These are phyloP conservation scores for Mucor piriformis DNA, from an alignment of 371 early-diverging fungal species.

Conservation along the genomic window DNA sequence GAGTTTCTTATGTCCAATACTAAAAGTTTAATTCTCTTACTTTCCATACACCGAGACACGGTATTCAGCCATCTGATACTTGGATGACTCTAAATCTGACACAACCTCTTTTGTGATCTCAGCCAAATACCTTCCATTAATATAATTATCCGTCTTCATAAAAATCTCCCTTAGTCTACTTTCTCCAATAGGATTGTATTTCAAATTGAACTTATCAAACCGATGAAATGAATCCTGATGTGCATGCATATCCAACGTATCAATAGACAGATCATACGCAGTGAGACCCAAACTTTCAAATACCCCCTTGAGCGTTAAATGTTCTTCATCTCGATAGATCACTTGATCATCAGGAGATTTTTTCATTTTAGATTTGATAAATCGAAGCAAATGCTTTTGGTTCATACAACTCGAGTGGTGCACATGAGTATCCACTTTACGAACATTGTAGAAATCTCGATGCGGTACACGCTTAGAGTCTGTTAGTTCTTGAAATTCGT, in stretches of 20 bases:
- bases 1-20: no score
- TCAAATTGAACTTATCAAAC: slow-evolving; percentile 97
- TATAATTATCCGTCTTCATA: slow-evolving; percentile 96
- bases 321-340: slow-evolving; percentile 75
- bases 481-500: slow-evolving; percentile 95
- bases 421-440: slow-evolving; percentile 99
- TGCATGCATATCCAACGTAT: slow-evolving; percentile 97
- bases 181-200: slow-evolving; percentile 95
- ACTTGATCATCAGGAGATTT: slow-evolving; percentile 78
- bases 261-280: slow-evolving; percentile 95
- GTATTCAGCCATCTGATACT: slow-evolving; percentile 95
- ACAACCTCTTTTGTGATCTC: slow-evolving; percentile 96
- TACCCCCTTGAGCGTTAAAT: slow-evolving; percentile 77
- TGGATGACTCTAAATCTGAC: slow-evolving; percentile 92
- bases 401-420: slow-evolving; percentile 98
- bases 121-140: slow-evolving; percentile 91
- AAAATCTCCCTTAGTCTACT: slow-evolving; percentile 84
- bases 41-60: slow-evolving; percentile 93
- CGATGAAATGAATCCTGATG: slow-evolving; percentile 89
- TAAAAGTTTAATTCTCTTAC: not conserved
- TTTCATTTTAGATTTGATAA: slow-evolving; percentile 96
- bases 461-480: slow-evolving; percentile 94
- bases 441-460: slow-evolving; percentile 98
- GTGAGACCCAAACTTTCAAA: slow-evolving; percentile 95
- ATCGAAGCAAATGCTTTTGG: slow-evolving; percentile 96